These are phyloP conservation scores for Magnusiomyces magnusii DNA, from an alignment of 1,139 yeast genomes.

Conservation along the genomic window DNA sequence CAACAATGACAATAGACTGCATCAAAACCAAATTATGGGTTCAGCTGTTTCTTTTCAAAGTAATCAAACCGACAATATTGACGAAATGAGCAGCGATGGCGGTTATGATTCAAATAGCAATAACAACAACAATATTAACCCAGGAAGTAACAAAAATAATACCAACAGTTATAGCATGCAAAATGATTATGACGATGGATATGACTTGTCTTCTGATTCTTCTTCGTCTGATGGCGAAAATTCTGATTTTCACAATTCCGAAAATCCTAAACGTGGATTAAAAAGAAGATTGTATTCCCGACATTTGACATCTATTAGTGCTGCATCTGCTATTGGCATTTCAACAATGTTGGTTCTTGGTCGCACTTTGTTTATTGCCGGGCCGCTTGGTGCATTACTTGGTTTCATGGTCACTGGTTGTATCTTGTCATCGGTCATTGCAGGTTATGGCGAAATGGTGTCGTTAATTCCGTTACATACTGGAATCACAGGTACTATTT, in stretches of 20 bases:
- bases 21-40: slow-evolving; percentile 1
- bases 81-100: slow-evolving; percentile 14
- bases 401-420: slow-evolving; percentile 64
- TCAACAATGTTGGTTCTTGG: slow-evolving; percentile 74
- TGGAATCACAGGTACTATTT: slow-evolving; percentile 51
- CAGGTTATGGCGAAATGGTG: slow-evolving; percentile 80
- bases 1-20: slow-evolving; percentile 4
- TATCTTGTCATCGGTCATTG: slow-evolving; percentile 60
- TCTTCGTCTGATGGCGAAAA: slow-evolving; percentile 10
- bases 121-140: background rate
- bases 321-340: slow-evolving; percentile 82
- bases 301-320: slow-evolving; percentile 73
- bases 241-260: slow-evolving; percentile 7
- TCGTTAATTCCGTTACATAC: slow-evolving; percentile 76
- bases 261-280: slow-evolving; percentile 13
- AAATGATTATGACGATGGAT: slow-evolving; percentile 6
- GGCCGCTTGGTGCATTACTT: slow-evolving; percentile 71
- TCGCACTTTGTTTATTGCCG: slow-evolving; percentile 66
- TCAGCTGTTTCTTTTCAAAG: background rate
- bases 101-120: background rate
- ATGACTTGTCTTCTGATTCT: slow-evolving; percentile 2
- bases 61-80: slow-evolving; percentile 12
- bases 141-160: background rate
- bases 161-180: background rate
- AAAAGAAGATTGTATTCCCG: slow-evolving; percentile 56